Evolutionary conservation across 352 stramenopile species (phyloP).

Genomic region (Pythium utonaiense): DNA sequence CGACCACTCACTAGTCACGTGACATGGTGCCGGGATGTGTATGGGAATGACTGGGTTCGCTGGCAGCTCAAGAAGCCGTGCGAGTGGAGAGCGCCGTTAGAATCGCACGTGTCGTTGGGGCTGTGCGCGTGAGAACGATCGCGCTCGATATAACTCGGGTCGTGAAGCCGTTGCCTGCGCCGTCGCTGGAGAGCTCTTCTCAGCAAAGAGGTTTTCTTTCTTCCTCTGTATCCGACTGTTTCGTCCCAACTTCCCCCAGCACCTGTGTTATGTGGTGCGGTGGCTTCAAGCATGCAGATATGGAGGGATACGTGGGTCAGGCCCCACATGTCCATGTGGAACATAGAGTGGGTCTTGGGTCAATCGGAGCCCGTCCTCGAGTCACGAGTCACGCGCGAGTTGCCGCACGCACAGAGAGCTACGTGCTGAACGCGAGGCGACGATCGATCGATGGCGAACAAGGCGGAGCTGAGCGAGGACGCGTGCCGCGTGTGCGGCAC

Average conservation of each 20-base stretch:
- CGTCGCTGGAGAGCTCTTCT: slow-evolving; percentile 1
- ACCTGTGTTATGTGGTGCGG: slow-evolving; percentile 9
- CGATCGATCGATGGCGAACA: slow-evolving; percentile 20
- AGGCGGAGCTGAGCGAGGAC: slow-evolving; percentile 45
- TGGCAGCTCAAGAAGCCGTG: not conserved
- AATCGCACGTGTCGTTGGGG: not conserved
- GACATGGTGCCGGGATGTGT: slow-evolving; percentile 44
- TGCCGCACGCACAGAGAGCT: not conserved
- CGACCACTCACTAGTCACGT: slow-evolving; percentile 61
- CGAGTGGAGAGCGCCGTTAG: not conserved
- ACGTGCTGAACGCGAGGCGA: not conserved
- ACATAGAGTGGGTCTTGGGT: slow-evolving; percentile 2
- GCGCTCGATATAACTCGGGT: slow-evolving; percentile 8
- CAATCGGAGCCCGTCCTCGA: slow-evolving; percentile 11
- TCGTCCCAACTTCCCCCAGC: slow-evolving; percentile 20
- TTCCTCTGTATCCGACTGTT: slow-evolving; percentile 23
- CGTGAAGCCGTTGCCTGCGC: not conserved
- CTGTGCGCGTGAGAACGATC: not conserved
- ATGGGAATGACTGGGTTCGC: not conserved
- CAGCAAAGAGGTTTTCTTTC: not conserved
- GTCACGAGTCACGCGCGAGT: not conserved
- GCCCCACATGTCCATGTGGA: slow-evolving; percentile 6
- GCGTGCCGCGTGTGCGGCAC: slow-evolving; percentile 79
- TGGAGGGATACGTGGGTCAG: not conserved
- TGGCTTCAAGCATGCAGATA: not conserved